These are phyloP conservation scores for Kazachstania viticola DNA, from an alignment of 805 yeast genomes.

Conservation along the genomic window DNA sequence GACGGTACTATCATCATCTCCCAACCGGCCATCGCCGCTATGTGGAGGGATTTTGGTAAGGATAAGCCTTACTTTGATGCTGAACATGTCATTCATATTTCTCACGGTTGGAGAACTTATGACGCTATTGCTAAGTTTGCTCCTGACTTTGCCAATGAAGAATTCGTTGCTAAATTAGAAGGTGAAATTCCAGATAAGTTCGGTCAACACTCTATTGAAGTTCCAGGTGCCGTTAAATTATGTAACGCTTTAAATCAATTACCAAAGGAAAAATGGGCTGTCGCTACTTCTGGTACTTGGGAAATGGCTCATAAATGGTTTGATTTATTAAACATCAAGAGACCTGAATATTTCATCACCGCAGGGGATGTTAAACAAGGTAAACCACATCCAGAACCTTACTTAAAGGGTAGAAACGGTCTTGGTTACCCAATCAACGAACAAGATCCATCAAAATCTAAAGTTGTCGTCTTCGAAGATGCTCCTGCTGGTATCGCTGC, in stretches of 20 bases:
- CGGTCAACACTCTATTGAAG: slow-evolving; percentile 63
- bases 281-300: slow-evolving; percentile 75
- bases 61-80: slow-evolving; percentile 59
- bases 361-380: slow-evolving; percentile 73
- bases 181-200: slow-evolving; percentile 58
- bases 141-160: slow-evolving; percentile 59
- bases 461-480: slow-evolving; percentile 68
- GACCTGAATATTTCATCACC: slow-evolving; percentile 69
- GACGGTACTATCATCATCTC: slow-evolving; percentile 84
- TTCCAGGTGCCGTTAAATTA: slow-evolving; percentile 63
- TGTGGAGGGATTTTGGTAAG: slow-evolving; percentile 67
- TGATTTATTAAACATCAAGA: slow-evolving; percentile 43
- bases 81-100: slow-evolving; percentile 56
- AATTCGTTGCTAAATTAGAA: slow-evolving; percentile 56
- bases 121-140: slow-evolving; percentile 67
- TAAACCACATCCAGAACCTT: slow-evolving; percentile 83
- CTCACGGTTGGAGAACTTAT: slow-evolving; percentile 77
- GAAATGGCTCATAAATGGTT: slow-evolving; percentile 76
- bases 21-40: slow-evolving; percentile 69
- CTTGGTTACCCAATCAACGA: slow-evolving; percentile 29
- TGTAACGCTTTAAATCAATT: slow-evolving; percentile 40
- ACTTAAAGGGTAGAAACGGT: slow-evolving; percentile 41
- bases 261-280: slow-evolving; percentile 64
- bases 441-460: slow-evolving; percentile 29
- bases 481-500: slow-evolving; percentile 84